Conservation (phyloP, 2,329 filamentous ascomycete species). For the Botrytis deweyae region DNA sequence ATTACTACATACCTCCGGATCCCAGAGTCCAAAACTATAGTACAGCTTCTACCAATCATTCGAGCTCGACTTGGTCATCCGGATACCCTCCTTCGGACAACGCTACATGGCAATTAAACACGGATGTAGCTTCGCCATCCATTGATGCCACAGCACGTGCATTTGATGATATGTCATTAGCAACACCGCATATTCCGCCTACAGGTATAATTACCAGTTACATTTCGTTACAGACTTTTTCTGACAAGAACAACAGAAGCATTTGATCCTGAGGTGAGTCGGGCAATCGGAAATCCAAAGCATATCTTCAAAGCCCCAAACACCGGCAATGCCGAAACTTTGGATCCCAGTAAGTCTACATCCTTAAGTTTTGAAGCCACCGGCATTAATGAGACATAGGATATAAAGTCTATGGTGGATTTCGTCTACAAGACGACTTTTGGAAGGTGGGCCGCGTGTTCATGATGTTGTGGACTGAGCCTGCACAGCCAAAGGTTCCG, state of each 20-base stretch:
- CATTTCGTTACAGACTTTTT: background rate
- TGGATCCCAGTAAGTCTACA: constrained; percentile 7
- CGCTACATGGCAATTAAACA: background rate
- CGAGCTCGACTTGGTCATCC: background rate
- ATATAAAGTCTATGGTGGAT: background rate
- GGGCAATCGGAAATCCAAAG: background rate
- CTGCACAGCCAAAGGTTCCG: constrained; percentile 15
- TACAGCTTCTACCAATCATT: background rate
- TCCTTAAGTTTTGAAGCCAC: background rate
- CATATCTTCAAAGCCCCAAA: background rate
- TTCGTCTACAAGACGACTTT: background rate
- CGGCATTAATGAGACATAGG: background rate
- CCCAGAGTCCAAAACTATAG: background rate
- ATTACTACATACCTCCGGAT: background rate
- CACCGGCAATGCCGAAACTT: background rate
- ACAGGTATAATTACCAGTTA: background rate
- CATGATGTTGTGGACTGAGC: constrained; percentile 36
- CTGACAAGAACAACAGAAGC: background rate
- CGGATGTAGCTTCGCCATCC: background rate
- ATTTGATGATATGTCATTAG: background rate
- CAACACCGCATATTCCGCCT: background rate
- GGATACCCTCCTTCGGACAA: background rate
- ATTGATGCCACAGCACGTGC: background rate
- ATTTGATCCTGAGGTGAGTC: background rate
- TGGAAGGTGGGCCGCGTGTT: constrained; percentile 34